Evolutionary conservation across 2,329 filamentous ascomycete genomes (phyloP).

Genomic region (Botrytis aclada): DNA sequence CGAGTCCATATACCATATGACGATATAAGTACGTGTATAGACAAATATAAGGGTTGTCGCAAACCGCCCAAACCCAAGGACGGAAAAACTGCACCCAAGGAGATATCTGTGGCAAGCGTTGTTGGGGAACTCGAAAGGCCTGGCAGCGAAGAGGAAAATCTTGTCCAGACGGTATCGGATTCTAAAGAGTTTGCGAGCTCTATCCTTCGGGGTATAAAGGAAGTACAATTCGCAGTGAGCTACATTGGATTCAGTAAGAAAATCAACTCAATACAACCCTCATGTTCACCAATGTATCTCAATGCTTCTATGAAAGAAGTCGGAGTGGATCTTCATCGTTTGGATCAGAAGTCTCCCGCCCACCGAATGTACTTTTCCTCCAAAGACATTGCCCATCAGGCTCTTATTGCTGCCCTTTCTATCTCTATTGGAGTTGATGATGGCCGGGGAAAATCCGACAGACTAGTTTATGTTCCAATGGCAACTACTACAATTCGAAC

Average conservation of each 20-base stretch:
- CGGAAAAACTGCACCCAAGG: slow-evolving; percentile 46
- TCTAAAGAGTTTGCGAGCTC: slow-evolving; percentile 91
- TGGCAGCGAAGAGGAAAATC: slow-evolving; percentile 55
- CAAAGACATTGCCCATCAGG: slow-evolving; percentile 91
- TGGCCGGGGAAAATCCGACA: slow-evolving; percentile 78
- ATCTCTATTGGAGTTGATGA: slow-evolving; percentile 91
- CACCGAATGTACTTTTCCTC: slow-evolving; percentile 98
- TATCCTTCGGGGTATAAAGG: slow-evolving; percentile 86
- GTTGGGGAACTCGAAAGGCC: slow-evolving; percentile 70
- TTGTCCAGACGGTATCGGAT: slow-evolving; percentile 83
- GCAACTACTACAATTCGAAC: slow-evolving; percentile 93
- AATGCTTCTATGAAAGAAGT: slow-evolving; percentile 96
- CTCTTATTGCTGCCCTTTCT: slow-evolving; percentile 84
- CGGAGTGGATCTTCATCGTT: slow-evolving; percentile 83
- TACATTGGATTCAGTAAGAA: slow-evolving; percentile 84
- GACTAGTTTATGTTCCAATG: slow-evolving; percentile 93
- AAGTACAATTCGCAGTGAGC: slow-evolving; percentile 92
- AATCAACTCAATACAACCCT: slow-evolving; percentile 64
- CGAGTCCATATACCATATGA: slow-evolving; percentile 88
- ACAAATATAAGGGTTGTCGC: slow-evolving; percentile 51
- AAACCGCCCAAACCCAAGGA: slow-evolving; percentile 32
- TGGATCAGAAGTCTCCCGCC: slow-evolving; percentile 88
- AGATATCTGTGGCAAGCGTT: slow-evolving; percentile 68
- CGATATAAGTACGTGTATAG: slow-evolving; percentile 66
- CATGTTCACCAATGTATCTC: slow-evolving; percentile 69